Base-by-base conservation (phyloP, 306 rosid species). In the Clitoria ternatea region DNA sequence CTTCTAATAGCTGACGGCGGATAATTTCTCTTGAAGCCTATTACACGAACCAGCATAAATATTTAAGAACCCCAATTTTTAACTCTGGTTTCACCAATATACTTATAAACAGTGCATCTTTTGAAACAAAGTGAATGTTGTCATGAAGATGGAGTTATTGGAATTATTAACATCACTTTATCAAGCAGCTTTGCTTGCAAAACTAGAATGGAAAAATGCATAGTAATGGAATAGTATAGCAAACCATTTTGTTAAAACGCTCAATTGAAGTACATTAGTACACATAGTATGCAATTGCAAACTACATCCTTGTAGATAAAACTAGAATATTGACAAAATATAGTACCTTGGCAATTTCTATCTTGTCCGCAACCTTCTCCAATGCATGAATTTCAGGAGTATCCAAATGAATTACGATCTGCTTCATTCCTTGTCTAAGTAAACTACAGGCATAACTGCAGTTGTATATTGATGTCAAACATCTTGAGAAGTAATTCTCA, bases 381-480 rank as follows among this genome's bases (percentile, higher is more conserved):
- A 91, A 52, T 10, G 81, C 82, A 76, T 66, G 76, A 82, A 91
- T 95, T 35, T 95, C 91, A 42, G 86, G 85, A 71, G 72, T 66
- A 52, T 87, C 96, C 77, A 95, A 81, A 43, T 72, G 86, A 60
- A 95, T 86, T 72, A 89, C 77, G 73, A 95, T 85, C 77, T 95
- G 96, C 85, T 82, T 89, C 99, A 91, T 95, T 82, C 95, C 99
- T 83, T 82, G 96, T 73, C 99, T 85, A 69, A 95, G 99, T 74
- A 95, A 89, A 85, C 99, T 95, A 86, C 97, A 95, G 24, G 99
- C 79, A 67, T 77, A 91, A 49, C 98, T 93, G 90, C 75, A 88
- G 76, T 72, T 37, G 74, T 53, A 69, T 8, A 33, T 68, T 47
- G 52, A 50, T 65, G 84, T 88, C 48, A 88, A 80, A 68, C 30